Evolutionary conservation across 768 basidiomycete genomes (phyloP).

Genomic region (Psilocybe cyanescens): DNA sequence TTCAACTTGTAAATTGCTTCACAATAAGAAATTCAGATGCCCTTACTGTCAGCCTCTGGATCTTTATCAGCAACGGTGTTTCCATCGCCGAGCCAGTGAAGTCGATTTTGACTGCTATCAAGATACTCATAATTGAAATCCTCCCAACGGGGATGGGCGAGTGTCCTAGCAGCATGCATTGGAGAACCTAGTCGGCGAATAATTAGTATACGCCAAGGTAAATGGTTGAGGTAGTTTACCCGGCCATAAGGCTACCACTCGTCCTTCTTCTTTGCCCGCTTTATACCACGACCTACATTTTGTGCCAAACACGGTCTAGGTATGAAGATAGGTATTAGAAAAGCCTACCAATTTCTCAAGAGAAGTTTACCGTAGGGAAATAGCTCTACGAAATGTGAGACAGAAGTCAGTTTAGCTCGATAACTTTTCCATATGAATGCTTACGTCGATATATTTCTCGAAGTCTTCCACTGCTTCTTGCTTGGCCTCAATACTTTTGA

Average conservation of each 20-base stretch:
- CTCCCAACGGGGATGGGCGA: slow-evolving; percentile 66
- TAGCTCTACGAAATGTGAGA: slow-evolving; percentile 37
- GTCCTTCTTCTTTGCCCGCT: slow-evolving; percentile 59
- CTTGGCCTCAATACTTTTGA: slow-evolving; percentile 66
- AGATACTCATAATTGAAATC: slow-evolving; percentile 58
- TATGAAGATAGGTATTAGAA: neutral
- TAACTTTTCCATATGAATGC: slow-evolving; percentile 5
- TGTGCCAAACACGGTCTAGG: slow-evolving; percentile 58
- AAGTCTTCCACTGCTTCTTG: slow-evolving; percentile 63
- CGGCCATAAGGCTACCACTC: slow-evolving; percentile 63
- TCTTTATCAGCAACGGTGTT: slow-evolving; percentile 54
- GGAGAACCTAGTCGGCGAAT: slow-evolving; percentile 48
- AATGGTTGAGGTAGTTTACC: slow-evolving; percentile 32
- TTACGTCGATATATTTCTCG: slow-evolving; percentile 60
- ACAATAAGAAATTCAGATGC: neutral
- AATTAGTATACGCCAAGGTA: neutral
- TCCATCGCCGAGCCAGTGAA: slow-evolving; percentile 67
- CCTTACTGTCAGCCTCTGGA: slow-evolving; percentile 34
- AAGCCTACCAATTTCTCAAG: slow-evolving; percentile 1
- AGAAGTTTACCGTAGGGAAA: slow-evolving; percentile 42
- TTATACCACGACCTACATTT: slow-evolving; percentile 72
- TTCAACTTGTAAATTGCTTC: neutral
- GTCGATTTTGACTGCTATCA: slow-evolving; percentile 47
- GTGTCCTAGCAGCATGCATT: slow-evolving; percentile 50
- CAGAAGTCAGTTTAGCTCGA: neutral